These are phyloP conservation scores for Eucommia ulmoides DNA, from an alignment of 257 asterid genomes.

Conservation along the genomic window DNA sequence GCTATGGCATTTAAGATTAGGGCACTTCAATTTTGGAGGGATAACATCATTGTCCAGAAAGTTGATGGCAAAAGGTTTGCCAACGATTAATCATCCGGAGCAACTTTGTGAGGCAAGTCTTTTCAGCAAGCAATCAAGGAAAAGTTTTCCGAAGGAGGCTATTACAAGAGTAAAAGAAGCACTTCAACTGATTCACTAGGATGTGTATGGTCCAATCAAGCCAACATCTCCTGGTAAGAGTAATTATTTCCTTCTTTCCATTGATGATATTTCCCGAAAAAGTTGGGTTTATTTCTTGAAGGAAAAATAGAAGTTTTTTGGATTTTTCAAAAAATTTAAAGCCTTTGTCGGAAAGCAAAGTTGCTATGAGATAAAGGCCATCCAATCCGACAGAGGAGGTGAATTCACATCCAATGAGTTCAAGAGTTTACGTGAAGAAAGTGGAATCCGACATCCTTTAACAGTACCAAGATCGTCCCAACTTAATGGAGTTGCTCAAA, in stretches of 20 bases:
- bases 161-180: neutral
- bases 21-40: neutral
- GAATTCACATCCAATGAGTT: slow-evolving; percentile 1
- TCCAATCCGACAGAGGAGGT: neutral
- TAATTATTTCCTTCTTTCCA: neutral
- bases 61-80: neutral
- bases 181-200: neutral
- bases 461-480: neutral
- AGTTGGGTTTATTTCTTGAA: neutral
- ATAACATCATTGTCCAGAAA: neutral
- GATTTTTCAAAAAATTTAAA: neutral
- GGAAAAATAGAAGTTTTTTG: neutral
- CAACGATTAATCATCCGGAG: neutral
- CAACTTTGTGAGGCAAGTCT: slow-evolving; percentile 1
- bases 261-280: neutral
- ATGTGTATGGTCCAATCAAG: neutral
- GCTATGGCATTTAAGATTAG: neutral
- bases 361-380: neutral
- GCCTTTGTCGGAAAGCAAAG: neutral
- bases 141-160: neutral
- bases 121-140: neutral
- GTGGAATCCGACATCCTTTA: neutral
- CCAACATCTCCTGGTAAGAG: neutral
- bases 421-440: neutral
- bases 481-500: neutral